Evolutionary conservation across 768 basidiomycete species (phyloP), one percentile per base, ranked within the genome.

Genomic region (Dentipellis sp.): DNA sequence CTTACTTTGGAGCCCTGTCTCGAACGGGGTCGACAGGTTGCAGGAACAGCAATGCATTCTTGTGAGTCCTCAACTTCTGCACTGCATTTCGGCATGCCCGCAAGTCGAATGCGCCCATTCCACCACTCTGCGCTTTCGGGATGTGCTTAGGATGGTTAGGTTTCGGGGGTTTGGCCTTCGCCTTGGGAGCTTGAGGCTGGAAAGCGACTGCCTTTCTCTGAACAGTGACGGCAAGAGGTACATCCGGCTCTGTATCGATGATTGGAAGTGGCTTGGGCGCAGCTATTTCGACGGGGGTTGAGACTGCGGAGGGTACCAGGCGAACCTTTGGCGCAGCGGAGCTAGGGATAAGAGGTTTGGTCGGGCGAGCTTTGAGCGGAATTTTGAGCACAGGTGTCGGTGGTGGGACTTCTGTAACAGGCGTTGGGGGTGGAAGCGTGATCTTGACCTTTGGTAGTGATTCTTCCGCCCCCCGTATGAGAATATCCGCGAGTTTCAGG

Each of bases 1-100:
- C 79, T 53, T 67, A 95, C 90, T 88, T 88, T 16, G 91, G 91
- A 10, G 92, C 94, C 64, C 82, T 79, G 64, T 97, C 94, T 60
- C 92, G 78, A 42, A 95, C 81, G n/a, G 94, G 94, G 71, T 97
- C 94, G n/a, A 98, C 95, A 35, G 95, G 92, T 57, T 88, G 83
- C 42, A 84, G 73, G 71, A 98, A 98, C 53, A 88, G 64, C 23
- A 71, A 67, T 3, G 88, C 84, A 58, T 80, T 82, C 68, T 89
- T 93, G 68, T 92, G 79, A 22, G 78, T 65, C 64, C 79, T 79
- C 35, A 95, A 71, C 67, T 94, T 94, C 76, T 88, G 87, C 65
- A 95, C 69, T 2, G 84, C 86, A 58, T 79, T 88, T 52, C 83
- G 79, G 61, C 82, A 88, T 9, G 86, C 88, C 52, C 79, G 80